phyloP scores from a whole-genome alignment of 2,329 filamentous ascomycete species.

The Pyricularia grisea region DNA sequence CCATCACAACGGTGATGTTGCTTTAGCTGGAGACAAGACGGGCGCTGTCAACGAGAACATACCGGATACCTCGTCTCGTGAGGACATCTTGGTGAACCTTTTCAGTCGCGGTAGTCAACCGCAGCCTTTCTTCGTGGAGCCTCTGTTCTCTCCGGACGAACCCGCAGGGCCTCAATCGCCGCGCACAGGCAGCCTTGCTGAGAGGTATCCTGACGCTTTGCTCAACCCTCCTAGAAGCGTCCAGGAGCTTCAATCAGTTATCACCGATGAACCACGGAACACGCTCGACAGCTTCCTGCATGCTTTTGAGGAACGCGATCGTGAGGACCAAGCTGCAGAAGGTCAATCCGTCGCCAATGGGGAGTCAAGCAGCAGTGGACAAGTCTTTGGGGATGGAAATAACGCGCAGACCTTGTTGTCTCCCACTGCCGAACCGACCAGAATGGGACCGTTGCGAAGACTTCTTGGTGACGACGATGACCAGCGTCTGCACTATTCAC shows the following conservation, averaged over 20 bases:
- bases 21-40: constrained; percentile 47
- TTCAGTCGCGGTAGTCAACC: constrained; percentile 25
- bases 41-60: constrained; percentile 50
- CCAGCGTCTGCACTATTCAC: constrained; percentile 4
- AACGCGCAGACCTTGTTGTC: not conserved
- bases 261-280: constrained; percentile 16
- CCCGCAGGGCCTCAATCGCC: not conserved
- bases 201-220: constrained; percentile 32
- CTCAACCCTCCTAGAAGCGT: constrained; percentile 35
- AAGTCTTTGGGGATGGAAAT: not conserved
- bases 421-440: not conserved
- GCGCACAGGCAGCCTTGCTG: constrained; percentile 16
- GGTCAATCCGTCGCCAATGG: not conserved
- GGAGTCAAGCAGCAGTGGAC: not conserved
- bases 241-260: constrained; percentile 29
- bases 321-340: not conserved
- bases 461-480: constrained; percentile 2
- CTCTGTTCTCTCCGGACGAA: constrained; percentile 3
- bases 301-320: constrained; percentile 1
- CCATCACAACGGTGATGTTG: constrained; percentile 52
- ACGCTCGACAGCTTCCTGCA: constrained; percentile 5
- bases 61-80: constrained; percentile 31
- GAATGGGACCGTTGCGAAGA: not conserved
- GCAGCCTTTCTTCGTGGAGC: constrained; percentile 18
- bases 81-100: constrained; percentile 19